phyloP scores from a whole-genome alignment of 2,329 filamentous ascomycete species.

The Colletotrichum liriopes region DNA sequence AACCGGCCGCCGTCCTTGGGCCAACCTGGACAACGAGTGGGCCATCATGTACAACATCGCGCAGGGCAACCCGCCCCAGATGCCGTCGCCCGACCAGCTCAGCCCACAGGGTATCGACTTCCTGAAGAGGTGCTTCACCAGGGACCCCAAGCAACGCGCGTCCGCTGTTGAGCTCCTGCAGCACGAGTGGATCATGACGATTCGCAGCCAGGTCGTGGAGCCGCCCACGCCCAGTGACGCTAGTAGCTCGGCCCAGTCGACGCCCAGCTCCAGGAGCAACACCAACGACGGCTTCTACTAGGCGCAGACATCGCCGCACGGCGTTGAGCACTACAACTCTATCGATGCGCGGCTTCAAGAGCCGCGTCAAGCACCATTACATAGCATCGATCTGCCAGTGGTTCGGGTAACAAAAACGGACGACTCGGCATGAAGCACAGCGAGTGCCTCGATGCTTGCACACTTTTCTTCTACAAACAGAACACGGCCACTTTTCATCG shows the following conservation, averaged over 20 bases:
- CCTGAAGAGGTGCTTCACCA: conserved; percentile 86
- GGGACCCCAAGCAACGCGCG: conserved; percentile 84
- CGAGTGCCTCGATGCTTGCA: not conserved
- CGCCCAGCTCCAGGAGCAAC: conserved; percentile 40
- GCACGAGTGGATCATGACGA: conserved; percentile 89
- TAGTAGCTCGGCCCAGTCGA: conserved; percentile 58
- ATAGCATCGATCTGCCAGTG: not conserved
- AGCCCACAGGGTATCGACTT: conserved; percentile 91
- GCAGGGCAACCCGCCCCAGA: conserved; percentile 91
- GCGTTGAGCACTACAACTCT: conserved; percentile 2
- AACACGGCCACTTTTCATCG: conserved; percentile 18
- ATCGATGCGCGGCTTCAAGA: not conserved
- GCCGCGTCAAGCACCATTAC: conserved; percentile 3
- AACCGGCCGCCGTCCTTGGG: conserved; percentile 94
- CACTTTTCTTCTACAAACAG: conserved; percentile 14
- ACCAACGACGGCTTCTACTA: conserved; percentile 44
- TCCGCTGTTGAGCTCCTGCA: conserved; percentile 91
- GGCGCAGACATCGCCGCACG: conserved; percentile 22
- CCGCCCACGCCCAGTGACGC: conserved; percentile 74
- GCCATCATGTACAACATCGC: conserved; percentile 99
- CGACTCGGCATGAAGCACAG: conserved; percentile 9
- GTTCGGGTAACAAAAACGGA: not conserved
- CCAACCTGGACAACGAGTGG: conserved; percentile 97
- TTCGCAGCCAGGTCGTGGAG: conserved; percentile 76
- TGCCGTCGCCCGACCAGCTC: conserved; percentile 87